Evolutionary conservation across 345 rosid species (phyloP), one percentile per base, ranked within the genome.

Genomic region (Brassica cretica): DNA sequence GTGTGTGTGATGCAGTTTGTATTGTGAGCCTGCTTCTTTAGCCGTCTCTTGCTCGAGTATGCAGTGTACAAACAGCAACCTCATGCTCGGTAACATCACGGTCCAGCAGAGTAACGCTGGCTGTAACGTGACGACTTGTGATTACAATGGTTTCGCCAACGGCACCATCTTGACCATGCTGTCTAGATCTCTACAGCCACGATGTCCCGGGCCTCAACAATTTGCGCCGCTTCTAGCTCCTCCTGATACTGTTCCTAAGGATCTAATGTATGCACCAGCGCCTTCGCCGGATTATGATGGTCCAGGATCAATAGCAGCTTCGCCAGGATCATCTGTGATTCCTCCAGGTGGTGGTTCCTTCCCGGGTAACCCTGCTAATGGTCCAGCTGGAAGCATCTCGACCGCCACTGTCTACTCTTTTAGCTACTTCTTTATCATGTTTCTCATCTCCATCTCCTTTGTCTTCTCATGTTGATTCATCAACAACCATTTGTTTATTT

Each of bases 21-120:
- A 91, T 84, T 95, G 98, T 86, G 89, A 81, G 90, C 98, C 98
- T 11, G 90, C 99, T 75, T 89, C 98, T n/a, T 75, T 95, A 84
- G 98, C 98, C 0, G 99, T 91, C 80, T 95, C 98, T 53, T 95
- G 99, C 82, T 95, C 99, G 25, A 93, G 96, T 85, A 88, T 95
- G 97, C 99, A 95, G 61, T 95, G 99, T 73, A 87, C 77, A 68
- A 85, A 84, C 66, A 93, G 98, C 81, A 90, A 88, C 70, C 96
- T 95, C 69, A 93, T 93, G 94, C 83, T 95, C 0, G 99, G 99
- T 70, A 95, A 95, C 71, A 83, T 84, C 60, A 91, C 99, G 0
- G 60, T 66, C 76, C 86, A 86, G 81, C 98, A 86, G 83, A 95
- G 88, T 71, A 85, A 87, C 73, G 97, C 86, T 41, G 99, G 99